Base-by-base conservation (phyloP, 1,284 basidiomycete genomes). In the Rhodotorula sp. region DNA sequence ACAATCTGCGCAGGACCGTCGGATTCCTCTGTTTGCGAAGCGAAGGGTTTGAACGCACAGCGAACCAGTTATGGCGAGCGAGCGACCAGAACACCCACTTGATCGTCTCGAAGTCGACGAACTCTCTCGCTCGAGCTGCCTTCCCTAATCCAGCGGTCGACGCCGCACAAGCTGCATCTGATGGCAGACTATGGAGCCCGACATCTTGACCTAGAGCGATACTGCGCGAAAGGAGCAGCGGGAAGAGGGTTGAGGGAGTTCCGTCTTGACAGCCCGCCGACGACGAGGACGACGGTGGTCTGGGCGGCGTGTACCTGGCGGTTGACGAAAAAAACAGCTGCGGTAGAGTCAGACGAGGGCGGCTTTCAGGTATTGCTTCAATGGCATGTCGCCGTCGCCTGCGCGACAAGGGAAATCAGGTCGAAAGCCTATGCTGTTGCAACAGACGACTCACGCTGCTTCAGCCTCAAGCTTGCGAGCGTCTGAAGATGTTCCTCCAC, bases 41-140 rank as follows among this genome's bases (percentile, higher is more conserved):
- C n/a, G 19, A 24, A 13, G 52, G 30, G 6, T 24, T 10, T 24
- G 10, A 29, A 44, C 49, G 39, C 15, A 65, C 60, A 11, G 24
- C 49, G 48, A 61, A 70, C 68, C 68, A 70, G 47, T 70, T 65
- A 29, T 67, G 60, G n/a, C 48, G 30, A 8, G 57, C 49, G 17
- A 71, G 27, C 4, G 51, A 27, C 69, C 69, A 71, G 39, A 67
- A 71, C 5, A 68, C 47, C 9, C 69, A 39, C 58, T 71, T 71
- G n/a, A 46, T 51, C 24, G 53, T 66, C 62, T 71, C 66, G 51
- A 48, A 56, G 15, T 44, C 27, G 53, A 71, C 58, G 5, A 71
- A 54, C 32, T 47, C 36, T n/a, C 48, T 34, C 8, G 46, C 54
- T 3, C 69, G 61, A 2, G 17, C 36, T 13, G 36, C 57, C 20